Conservation (phyloP, 148 eudicot genomes). For the Vaccinium corymbosum region DNA sequence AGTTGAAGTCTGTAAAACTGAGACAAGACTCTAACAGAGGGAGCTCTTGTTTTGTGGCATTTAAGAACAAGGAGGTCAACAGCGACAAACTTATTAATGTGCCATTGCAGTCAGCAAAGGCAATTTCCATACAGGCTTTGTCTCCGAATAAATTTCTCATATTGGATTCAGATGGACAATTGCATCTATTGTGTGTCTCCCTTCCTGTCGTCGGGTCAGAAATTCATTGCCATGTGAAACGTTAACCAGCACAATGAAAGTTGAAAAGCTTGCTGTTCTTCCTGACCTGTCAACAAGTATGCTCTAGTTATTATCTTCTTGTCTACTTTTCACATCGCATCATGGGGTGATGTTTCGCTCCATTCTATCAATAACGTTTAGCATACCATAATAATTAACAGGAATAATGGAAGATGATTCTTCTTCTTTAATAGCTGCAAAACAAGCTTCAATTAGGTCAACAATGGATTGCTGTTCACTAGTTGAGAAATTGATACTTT, state of each 20-base stretch:
- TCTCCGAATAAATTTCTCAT: constrained; percentile 59
- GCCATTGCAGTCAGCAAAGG: constrained; percentile 39
- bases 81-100: constrained; percentile 26
- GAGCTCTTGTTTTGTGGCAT: constrained; percentile 58
- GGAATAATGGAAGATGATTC: not conserved
- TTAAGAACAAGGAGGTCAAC: constrained; percentile 38
- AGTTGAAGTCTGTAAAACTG: constrained; percentile 58
- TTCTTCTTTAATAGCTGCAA: not conserved
- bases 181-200: constrained; percentile 42
- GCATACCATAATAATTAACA: not conserved
- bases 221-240: constrained; percentile 27
- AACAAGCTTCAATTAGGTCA: not conserved
- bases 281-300: constrained; percentile 34
- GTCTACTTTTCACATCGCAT: not conserved
- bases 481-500: not conserved
- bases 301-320: not conserved
- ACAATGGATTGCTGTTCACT: not conserved
- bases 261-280: constrained; percentile 40
- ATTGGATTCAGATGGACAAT: constrained; percentile 57
- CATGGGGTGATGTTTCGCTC: not conserved
- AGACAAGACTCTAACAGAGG: constrained; percentile 63
- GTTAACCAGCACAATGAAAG: constrained; percentile 36
- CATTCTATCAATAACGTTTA: not conserved
- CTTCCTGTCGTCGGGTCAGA: constrained; percentile 27
- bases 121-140: constrained; percentile 56